Evolutionary conservation across 495 filamentous ascomycete genomes (phyloP).

Genomic region (Trichoderma parareesei): DNA sequence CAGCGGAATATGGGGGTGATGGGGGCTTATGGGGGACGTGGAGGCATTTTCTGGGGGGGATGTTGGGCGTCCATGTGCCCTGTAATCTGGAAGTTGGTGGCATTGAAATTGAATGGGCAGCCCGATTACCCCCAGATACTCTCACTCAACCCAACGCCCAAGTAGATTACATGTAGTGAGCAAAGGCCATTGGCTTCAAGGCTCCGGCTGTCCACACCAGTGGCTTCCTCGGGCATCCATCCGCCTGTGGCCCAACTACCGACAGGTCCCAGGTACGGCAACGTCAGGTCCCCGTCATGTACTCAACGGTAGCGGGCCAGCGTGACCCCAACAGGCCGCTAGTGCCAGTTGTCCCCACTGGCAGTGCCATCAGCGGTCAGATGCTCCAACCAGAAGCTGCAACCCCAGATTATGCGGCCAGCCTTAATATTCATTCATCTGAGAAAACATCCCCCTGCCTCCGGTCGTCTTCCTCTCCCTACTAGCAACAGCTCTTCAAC

Average conservation of each 20-base stretch:
- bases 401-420: too few species aligned
- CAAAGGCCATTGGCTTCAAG: too few species aligned
- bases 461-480: background rate
- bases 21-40: background rate
- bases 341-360: background rate
- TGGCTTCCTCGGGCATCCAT: too few species aligned
- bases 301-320: background rate
- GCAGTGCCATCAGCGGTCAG: constrained; percentile 8
- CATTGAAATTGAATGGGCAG: too few species aligned
- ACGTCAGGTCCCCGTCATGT: background rate
- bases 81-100: too few species aligned
- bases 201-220: too few species aligned
- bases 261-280: background rate
- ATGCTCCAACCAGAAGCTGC: background rate
- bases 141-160: too few species aligned
- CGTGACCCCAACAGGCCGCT: background rate
- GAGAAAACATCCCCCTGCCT: background rate
- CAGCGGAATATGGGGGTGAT: background rate
- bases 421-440: too few species aligned
- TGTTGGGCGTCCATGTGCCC: too few species aligned
- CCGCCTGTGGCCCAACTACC: background rate
- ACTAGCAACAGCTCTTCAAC: background rate
- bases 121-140: too few species aligned
- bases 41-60: background rate
- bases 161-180: too few species aligned